Base-by-base conservation (phyloP, 192 early-diverging fungal species). In the Umbelopsis sp. region DNA sequence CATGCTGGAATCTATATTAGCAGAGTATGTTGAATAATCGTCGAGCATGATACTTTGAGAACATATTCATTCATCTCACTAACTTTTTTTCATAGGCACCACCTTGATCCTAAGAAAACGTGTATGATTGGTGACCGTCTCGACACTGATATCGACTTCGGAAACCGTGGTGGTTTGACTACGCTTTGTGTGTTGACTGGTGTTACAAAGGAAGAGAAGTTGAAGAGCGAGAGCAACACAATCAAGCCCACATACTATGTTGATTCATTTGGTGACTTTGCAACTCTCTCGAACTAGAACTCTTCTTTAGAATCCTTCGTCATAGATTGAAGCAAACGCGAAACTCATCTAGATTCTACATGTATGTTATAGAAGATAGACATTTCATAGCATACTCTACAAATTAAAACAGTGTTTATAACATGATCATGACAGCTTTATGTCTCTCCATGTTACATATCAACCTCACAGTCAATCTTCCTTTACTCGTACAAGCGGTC, bases 41-140 rank as follows among this genome's bases (percentile, higher is more conserved):
- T 11, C 49, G 21, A 4, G 33, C 33, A 18, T 0, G 22, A 49
- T 9, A 49, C 5, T 44, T 23, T 41, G 2, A 13, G 0, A 33
- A n/a, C n/a, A n/a, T 9, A 20, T 49, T n/a, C 1, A 20, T 6
- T 52, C 18, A 45, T 50, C 18, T 12, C 49, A 9, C n/a, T 52
- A 20, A 21, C 13, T 53, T 44, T 68, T 6, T 21, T 69, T 68
- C 6, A n/a, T 37, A 2, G 33, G 49, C 35, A 52, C 55, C 20
- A 90, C 53, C 84, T 98, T 4, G 91, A 98, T 67, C 89, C 86
- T 1, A 55, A 78, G 12, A 81, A 91, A 50, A 95, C 96, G 6
- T 96, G 92, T 80, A 99, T 99, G 97, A 90, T 99, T 48, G 97
- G 97, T 25, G 97, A 99, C 75, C 85, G 95, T 27, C 81, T 98